phyloP scores from a whole-genome alignment of 345 rosid genomes.

The Turnera subulata region DNA sequence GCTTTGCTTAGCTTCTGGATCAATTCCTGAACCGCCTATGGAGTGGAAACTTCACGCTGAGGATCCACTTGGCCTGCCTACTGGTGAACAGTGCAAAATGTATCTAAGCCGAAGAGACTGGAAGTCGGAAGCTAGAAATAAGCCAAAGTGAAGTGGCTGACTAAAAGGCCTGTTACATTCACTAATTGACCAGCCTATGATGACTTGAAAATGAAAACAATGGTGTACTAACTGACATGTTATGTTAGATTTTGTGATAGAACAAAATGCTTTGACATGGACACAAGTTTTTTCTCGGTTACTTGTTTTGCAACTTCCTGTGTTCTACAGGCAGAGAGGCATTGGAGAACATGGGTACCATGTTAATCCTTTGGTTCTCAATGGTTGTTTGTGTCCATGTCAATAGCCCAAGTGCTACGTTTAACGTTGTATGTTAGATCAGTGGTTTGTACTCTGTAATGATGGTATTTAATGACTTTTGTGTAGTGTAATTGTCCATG shows the following conservation, averaged over 20 bases:
- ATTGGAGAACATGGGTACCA: background rate
- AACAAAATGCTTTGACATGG: no score
- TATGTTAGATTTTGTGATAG: no score
- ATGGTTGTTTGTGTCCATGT: background rate
- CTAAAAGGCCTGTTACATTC: no score
- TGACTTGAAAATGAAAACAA: no score
- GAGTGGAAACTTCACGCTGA: constrained; percentile 25
- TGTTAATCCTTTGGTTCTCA: background rate
- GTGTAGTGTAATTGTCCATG: background rate
- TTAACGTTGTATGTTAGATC: constrained; percentile 5
- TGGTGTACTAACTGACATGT: no score
- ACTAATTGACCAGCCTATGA: no score
- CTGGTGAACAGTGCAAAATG: constrained; percentile 19
- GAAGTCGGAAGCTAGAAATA: constrained; percentile 75
- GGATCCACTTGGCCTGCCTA: constrained; percentile 13
- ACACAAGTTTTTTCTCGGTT: constrained; percentile 1
- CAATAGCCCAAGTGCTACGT: background rate
- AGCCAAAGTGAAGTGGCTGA: constrained; percentile 23
- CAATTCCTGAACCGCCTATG: constrained; percentile 2
- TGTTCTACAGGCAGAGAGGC: constrained; percentile 7
- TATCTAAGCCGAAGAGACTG: constrained; percentile 45
- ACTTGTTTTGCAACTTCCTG: constrained; percentile 11
- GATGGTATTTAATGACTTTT: background rate
- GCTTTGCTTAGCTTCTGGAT: constrained; percentile 5
- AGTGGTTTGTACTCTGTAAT: background rate